phyloP scores from a whole-genome alignment of 139 green algal species.

The Chlamydomonas schloesseri region DNA sequence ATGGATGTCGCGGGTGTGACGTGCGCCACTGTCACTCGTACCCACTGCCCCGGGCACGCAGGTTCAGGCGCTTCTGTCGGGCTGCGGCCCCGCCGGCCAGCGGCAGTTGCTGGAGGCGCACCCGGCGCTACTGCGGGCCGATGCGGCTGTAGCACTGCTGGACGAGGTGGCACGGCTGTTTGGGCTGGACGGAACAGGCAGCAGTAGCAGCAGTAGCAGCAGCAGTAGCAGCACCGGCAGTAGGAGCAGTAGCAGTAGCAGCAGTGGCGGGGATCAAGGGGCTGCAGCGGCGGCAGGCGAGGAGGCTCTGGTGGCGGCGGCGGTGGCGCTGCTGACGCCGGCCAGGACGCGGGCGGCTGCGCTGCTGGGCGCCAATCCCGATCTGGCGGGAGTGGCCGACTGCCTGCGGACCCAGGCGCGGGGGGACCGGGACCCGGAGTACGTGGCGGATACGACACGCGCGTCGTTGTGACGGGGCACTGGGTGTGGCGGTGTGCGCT shows the following conservation, averaged over 20 bases:
- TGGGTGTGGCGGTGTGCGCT: too few species aligned
- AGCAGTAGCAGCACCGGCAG: too few species aligned
- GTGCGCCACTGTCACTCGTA: not conserved
- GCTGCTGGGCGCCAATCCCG: constrained; percentile 8
- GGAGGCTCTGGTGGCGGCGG: not conserved
- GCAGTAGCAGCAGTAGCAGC: not conserved
- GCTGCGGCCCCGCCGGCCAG: not conserved
- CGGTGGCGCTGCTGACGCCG: too few species aligned
- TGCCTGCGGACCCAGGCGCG: constrained; percentile 3
- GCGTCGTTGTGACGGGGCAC: too few species aligned
- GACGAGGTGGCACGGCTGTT: constrained; percentile 41
- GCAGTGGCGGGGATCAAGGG: too few species aligned
- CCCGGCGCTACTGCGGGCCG: constrained; percentile 25
- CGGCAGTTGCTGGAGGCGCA: constrained; percentile 1
- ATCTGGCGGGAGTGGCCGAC: not conserved
- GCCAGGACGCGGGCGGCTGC: not conserved
- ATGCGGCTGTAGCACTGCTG: not conserved
- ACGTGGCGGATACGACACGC: constrained; percentile 23
- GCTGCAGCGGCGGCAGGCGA: too few species aligned
- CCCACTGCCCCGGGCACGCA: not conserved
- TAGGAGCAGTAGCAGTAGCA: not conserved
- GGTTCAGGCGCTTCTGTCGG: not conserved
- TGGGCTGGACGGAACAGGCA: not conserved
- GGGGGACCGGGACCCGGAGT: constrained; percentile 46
- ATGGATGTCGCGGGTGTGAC: too few species aligned